phyloP scores from a whole-genome alignment of 345 rosid genomes.

The Schrenkiella parvula region DNA sequence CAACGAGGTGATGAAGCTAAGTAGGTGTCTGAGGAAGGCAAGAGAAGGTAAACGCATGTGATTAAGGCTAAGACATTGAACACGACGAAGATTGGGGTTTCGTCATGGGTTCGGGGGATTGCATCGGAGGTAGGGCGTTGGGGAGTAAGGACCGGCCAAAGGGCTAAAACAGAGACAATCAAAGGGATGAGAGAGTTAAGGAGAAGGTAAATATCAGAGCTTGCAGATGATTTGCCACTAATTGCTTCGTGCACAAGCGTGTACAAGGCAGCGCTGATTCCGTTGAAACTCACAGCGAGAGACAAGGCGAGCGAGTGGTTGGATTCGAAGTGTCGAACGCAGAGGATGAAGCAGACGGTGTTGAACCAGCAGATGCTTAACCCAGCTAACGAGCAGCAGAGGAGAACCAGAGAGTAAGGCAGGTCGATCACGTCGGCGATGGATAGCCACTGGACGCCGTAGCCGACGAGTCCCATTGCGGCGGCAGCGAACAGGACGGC shows the following conservation, averaged over 20 bases:
- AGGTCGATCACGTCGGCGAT: constrained; percentile 39
- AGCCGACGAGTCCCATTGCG: constrained; percentile 50
- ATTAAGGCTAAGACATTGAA: constrained; percentile 54
- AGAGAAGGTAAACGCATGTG: constrained; percentile 69
- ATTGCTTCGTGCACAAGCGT: constrained; percentile 58
- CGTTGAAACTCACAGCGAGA: constrained; percentile 70
- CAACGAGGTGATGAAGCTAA: constrained; percentile 40
- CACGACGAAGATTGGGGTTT: constrained; percentile 44
- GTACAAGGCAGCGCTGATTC: constrained; percentile 69
- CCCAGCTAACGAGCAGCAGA: constrained; percentile 67
- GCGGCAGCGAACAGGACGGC: constrained; percentile 52
- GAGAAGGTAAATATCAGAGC: constrained; percentile 49
- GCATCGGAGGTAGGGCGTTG: constrained; percentile 17
- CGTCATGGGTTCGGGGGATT: constrained; percentile 21
- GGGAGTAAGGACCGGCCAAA: constrained; percentile 51
- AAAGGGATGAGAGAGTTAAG: constrained; percentile 60
- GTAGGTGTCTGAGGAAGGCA: constrained; percentile 47
- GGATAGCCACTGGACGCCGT: constrained; percentile 72
- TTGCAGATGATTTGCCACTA: constrained; percentile 30
- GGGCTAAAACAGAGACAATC: constrained; percentile 43
- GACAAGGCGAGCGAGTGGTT: constrained; percentile 66
- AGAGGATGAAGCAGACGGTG: constrained; percentile 69
- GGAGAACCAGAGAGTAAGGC: constrained; percentile 63
- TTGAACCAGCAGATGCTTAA: constrained; percentile 94
- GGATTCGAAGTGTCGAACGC: constrained; percentile 59